Base-by-base conservation (phyloP, 768 basidiomycete species). In the Hemileccinum rubropunctum region DNA sequence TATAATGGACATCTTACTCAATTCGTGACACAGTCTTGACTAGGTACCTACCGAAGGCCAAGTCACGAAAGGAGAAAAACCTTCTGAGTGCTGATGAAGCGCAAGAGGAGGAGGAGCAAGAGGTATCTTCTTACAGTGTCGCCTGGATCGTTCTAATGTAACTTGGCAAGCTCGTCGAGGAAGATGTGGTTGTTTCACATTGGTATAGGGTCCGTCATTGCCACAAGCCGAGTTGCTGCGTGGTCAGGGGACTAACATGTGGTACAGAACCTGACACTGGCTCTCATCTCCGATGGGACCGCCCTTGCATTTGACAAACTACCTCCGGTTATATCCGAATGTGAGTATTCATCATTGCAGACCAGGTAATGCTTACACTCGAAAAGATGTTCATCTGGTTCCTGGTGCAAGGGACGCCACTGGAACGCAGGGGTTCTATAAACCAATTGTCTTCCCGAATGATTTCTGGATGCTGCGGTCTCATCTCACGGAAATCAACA, bases 401-500 rank as follows among this genome's bases (percentile, higher is more conserved):
- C 76, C 80, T 4, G 75, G 71, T 21, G 60, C 74, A 48, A 81
- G 87, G 33, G 88, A 91, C 54, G 69, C 78, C 33, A 80, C 81
- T 20, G 85, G 86, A 4, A 77, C 75, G 3, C 78, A 76, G 52
- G 88, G 82, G 3, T 81, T 76, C 54, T 93, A 95, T 77, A 88
- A 83, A 60, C 95, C 95, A 9, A 84, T 95, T 51, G 64, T 98
- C 33, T 98, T 88, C 69, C 82, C 91, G 13, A 98, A 98, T 63
- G 93, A 97, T 62, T 98, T 98, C 70, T 98, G 95, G 93, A 81
- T 88, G 54, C 77, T 92, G 27, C 82, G 84, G 34, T 85, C 87
- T 36, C 86, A 94, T 52, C 85, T 91, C 58, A 66, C 81, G 49
- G 88, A 94, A 59, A 79, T 98, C 66, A 98, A 98, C 66, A 67